These are phyloP conservation scores for Globisporangium megalacanthum DNA, from an alignment of 352 stramenopile species.

Conservation along the genomic window DNA sequence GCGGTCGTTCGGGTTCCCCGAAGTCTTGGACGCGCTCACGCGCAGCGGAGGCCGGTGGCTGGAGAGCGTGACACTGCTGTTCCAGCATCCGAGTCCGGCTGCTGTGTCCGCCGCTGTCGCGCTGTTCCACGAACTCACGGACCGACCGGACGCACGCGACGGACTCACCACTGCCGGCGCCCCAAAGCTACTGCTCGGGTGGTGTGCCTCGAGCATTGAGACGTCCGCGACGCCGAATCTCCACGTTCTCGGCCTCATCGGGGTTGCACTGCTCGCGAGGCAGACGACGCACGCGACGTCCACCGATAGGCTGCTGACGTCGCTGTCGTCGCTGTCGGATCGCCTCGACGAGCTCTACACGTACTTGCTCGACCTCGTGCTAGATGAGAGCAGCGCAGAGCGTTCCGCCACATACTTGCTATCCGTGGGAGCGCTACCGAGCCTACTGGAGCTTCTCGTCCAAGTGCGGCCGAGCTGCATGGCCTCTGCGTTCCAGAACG, in stretches of 20 bases:
- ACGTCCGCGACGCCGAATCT: conserved; percentile 15
- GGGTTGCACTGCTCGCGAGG: conserved; percentile 38
- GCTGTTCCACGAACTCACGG: conserved; percentile 58
- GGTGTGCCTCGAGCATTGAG: conserved; percentile 29
- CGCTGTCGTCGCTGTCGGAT: conserved; percentile 22
- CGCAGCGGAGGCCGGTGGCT: conserved; percentile 44
- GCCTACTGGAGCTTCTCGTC: conserved; percentile 42
- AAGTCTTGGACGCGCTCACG: conserved; percentile 52
- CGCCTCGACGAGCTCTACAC: conserved; percentile 42
- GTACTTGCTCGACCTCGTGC: conserved; percentile 39
- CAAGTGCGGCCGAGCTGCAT: conserved; percentile 54
- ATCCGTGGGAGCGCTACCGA: conserved; percentile 29
- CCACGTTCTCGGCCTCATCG: conserved; percentile 48
- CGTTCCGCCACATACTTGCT: conserved; percentile 37
- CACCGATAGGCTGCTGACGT: conserved; percentile 18
- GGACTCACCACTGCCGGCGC: conserved; percentile 62
- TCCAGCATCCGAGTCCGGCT: conserved; percentile 23
- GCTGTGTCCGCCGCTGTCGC: conserved; percentile 36
- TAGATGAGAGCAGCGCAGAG: conserved; percentile 21
- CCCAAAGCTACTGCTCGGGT: conserved; percentile 37
- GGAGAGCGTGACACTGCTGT: conserved; percentile 36
- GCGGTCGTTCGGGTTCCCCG: conserved; percentile 41
- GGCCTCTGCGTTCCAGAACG: conserved; percentile 38
- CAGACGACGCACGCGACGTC: conserved; percentile 23
- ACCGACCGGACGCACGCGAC: conserved; percentile 39